These are phyloP conservation scores for Euphorbia peplus DNA, from an alignment of 345 rosid species.

Conservation along the genomic window DNA sequence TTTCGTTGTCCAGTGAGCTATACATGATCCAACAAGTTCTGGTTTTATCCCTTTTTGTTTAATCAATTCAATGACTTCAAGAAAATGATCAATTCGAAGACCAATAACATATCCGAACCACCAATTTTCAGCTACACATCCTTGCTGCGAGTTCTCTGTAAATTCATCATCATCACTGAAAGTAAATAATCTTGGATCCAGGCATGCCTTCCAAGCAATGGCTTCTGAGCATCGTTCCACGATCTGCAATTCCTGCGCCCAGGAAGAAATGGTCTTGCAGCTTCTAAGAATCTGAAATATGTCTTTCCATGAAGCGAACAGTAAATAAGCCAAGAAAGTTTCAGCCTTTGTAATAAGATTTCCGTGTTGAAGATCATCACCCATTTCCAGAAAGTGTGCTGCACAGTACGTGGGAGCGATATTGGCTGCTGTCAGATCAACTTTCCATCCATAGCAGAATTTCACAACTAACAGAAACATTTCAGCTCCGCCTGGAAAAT, in stretches of 20 bases:
- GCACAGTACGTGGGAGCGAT: slow-evolving; percentile 45
- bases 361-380: slow-evolving; percentile 37
- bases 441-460: slow-evolving; percentile 54
- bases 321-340: slow-evolving; percentile 32
- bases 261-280: slow-evolving; percentile 41
- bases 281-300: slow-evolving; percentile 40
- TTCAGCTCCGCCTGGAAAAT: slow-evolving; percentile 47
- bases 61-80: slow-evolving; percentile 41
- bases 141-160: slow-evolving; percentile 3
- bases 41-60: slow-evolving; percentile 36
- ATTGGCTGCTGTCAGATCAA: slow-evolving; percentile 44
- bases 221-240: slow-evolving; percentile 47
- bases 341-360: slow-evolving; percentile 46
- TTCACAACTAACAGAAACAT: slow-evolving; percentile 38
- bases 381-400: slow-evolving; percentile 57
- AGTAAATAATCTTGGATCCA: slow-evolving; percentile 20
- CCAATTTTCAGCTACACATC: slow-evolving; percentile 34
- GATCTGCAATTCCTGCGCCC: slow-evolving; percentile 41
- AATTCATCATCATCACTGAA: slow-evolving; percentile 2
- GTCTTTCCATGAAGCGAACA: slow-evolving; percentile 51
- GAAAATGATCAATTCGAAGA: slow-evolving; percentile 58
- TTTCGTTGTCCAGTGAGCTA: slow-evolving; percentile 45
- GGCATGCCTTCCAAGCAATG: slow-evolving; percentile 46
- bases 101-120: slow-evolving; percentile 52
- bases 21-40: slow-evolving; percentile 44